Evolutionary conservation across 2,329 filamentous ascomycete genomes (phyloP).

Genomic region (Hymenoscyphus salicellus): DNA sequence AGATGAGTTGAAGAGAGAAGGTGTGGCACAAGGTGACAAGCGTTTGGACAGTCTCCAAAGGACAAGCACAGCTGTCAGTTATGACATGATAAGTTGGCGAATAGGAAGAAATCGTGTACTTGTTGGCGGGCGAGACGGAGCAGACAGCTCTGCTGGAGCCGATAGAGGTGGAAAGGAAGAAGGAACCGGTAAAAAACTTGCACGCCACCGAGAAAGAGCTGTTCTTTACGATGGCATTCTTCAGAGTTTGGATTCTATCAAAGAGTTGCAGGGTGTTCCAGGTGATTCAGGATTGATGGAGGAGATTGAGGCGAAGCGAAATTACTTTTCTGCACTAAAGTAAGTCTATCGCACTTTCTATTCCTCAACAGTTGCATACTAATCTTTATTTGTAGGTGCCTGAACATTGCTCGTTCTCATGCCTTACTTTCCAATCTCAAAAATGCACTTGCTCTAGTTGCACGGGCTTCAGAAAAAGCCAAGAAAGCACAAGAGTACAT

Average conservation of each 20-base stretch:
- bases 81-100: slow-evolving; percentile 90
- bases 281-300: slow-evolving; percentile 73
- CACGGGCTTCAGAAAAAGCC: slow-evolving; percentile 65
- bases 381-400: slow-evolving; percentile 52
- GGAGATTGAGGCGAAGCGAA: slow-evolving; percentile 73
- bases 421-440: slow-evolving; percentile 66
- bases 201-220: slow-evolving; percentile 77
- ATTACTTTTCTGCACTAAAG: slow-evolving; percentile 88
- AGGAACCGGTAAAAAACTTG: slow-evolving; percentile 70
- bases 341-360: slow-evolving; percentile 43
- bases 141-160: slow-evolving; percentile 49
- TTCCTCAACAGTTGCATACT: slow-evolving; percentile 2
- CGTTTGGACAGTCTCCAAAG: slow-evolving; percentile 92
- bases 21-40: slow-evolving; percentile 76
- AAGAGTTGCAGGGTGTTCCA: slow-evolving; percentile 84
- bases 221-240: slow-evolving; percentile 89
- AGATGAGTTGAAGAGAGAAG: slow-evolving; percentile 81
- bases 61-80: slow-evolving; percentile 89
- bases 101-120: slow-evolving; percentile 89
- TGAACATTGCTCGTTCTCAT: slow-evolving; percentile 84
- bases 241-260: slow-evolving; percentile 86
- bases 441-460: slow-evolving; percentile 82
- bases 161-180: slow-evolving; percentile 59
- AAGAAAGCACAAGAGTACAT: slow-evolving; percentile 50
- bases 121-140: slow-evolving; percentile 78